These are phyloP conservation scores for Rhizophagus clarus DNA, from an alignment of 192 early-diverging fungal species.

Conservation along the genomic window DNA sequence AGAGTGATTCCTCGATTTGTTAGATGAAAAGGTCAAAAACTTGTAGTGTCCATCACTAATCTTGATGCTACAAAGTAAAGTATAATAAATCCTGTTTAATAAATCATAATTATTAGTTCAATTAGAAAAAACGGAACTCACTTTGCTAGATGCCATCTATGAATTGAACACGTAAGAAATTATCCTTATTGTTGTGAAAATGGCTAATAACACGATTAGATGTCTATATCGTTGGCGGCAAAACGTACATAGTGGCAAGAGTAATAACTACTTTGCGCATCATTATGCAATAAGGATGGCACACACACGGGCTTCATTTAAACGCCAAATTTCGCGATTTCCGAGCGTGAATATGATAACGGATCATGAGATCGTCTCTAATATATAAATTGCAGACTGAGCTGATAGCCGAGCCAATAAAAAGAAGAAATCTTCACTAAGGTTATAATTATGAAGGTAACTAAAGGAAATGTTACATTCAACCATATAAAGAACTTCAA, in stretches of 20 bases:
- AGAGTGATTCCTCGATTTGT: constrained; percentile 61
- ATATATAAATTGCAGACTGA: constrained; percentile 36
- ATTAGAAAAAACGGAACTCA: constrained; percentile 41
- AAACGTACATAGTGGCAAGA: constrained; percentile 63
- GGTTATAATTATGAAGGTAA: constrained; percentile 46
- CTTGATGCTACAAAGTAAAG: constrained; percentile 50
- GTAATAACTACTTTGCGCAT: constrained; percentile 66
- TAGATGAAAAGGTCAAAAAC: constrained; percentile 67
- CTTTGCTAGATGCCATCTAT: constrained; percentile 54
- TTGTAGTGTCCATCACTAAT: constrained; percentile 58
- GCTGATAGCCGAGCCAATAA: constrained; percentile 33
- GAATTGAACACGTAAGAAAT: constrained; percentile 73
- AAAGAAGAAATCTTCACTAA: constrained; percentile 40
- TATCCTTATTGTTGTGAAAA: constrained; percentile 47
- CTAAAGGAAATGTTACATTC: constrained; percentile 46
- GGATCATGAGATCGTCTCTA: constrained; percentile 50
- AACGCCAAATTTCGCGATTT: constrained; percentile 26
- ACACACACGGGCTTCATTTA: constrained; percentile 32
- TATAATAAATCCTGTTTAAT: constrained; percentile 54
- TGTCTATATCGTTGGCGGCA: constrained; percentile 63
- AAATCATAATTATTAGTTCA: constrained; percentile 39
- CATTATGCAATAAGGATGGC: constrained; percentile 49
- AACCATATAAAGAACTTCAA: constrained; percentile 51
- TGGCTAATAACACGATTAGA: constrained; percentile 73
- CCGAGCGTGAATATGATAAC: constrained; percentile 24